phyloP scores from a whole-genome alignment of 257 asterid species.

The Eucommia ulmoides region DNA sequence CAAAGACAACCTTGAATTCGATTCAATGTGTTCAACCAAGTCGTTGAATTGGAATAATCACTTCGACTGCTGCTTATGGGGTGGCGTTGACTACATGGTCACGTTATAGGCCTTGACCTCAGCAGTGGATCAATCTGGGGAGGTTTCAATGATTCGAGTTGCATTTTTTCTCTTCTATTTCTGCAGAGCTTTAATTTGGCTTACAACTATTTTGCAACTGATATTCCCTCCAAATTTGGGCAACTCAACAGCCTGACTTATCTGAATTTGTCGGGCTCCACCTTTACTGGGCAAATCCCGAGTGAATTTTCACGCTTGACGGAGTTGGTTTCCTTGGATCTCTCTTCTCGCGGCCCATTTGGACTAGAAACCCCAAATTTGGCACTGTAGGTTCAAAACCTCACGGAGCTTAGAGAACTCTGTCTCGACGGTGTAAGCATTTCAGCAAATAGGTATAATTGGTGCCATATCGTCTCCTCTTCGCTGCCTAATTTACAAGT shows the following conservation, averaged over 20 bases:
- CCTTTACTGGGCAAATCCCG: background rate
- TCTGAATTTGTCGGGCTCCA: background rate
- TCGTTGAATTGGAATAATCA: constrained; percentile 33
- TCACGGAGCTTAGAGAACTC: constrained; percentile 20
- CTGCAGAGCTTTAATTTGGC: background rate
- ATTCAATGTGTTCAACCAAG: constrained; percentile 39
- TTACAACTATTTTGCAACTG: background rate
- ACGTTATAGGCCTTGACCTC: constrained; percentile 39
- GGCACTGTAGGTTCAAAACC: constrained; percentile 16
- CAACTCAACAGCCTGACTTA: background rate
- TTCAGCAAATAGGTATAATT: too few relatives aligned
- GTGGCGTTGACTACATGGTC: constrained; percentile 39
- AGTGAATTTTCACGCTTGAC: background rate
- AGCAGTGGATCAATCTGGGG: constrained; percentile 30
- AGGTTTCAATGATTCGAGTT: constrained; percentile 11
- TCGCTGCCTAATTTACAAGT: constrained; percentile 20
- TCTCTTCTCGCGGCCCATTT: background rate
- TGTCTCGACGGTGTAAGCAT: constrained; percentile 28
- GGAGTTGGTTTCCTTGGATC: background rate
- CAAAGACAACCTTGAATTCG: constrained; percentile 28
- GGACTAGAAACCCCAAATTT: constrained; percentile 13
- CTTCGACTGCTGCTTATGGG: constrained; percentile 38
- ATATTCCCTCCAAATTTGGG: background rate
- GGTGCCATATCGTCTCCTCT: constrained; percentile 17
- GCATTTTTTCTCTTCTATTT: background rate